Evolutionary conservation across 176 grass and related monocot species (phyloP), one percentile per base, ranked within the genome.

Genomic region (Coix lacrymajobi): DNA sequence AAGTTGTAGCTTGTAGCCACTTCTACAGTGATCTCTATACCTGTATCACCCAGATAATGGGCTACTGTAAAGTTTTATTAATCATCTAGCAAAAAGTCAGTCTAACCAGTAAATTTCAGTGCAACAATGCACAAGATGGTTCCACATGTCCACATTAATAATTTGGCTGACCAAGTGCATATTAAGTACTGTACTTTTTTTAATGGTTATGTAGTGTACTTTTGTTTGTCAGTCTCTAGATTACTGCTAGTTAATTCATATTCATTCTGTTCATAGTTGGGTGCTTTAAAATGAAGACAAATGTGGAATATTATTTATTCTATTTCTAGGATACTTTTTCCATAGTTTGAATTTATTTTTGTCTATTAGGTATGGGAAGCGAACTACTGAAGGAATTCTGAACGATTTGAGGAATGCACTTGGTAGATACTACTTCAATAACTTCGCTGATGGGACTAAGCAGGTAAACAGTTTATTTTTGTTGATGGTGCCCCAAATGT

Each of bases 391-490:
- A 72, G 96, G 96, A 77, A 99, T 99, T 80, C 28, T 91, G 12
- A 94, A 99, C 36, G 96, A 99, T 79, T 85, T 90, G 46, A 74
- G 62, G 83, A 94, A 99, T 87, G 44, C 96, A 77, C 85, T 99
- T 79, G 73, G 78, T 92, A 86, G 93, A 82, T 99, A 99, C 87
- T 99, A 99, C 66, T 80, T 94, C 30, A 99, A 99, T 88, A 99
- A 99, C 79, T 99, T 99, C 34, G 87, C 41, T 57, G 96, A 99
- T 79, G 96, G 96, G 68, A 96, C 93, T 77, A 99, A 95, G 60
- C 96, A 99, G 96, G 96, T 96, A 56, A 67, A 5, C 60, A 57
- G 15, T 73, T 81, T 41, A 74, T 62, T 86, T 84, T 73, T 20
- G 29, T 77, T 1, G 56, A 74, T 79, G 58, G 45, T 79, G 68